Conservation (phyloP, 208 protist species). For the Crithidia sp. region DNA sequence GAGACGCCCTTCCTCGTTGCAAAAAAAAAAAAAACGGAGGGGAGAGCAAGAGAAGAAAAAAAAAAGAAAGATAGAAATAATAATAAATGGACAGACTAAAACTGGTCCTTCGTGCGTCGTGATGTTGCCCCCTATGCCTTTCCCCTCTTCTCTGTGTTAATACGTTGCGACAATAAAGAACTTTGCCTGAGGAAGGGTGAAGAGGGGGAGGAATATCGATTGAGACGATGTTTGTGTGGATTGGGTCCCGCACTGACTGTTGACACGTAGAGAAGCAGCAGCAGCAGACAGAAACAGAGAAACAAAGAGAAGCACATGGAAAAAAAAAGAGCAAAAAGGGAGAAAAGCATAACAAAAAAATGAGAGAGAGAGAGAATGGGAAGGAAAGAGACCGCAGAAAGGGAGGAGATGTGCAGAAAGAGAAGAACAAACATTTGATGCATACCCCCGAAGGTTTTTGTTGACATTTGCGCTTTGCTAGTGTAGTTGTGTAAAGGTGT, state of each 20-base stretch:
- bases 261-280: not conserved
- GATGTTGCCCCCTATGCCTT: not conserved
- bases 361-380: not conserved
- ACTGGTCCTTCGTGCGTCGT: not conserved
- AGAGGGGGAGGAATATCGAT: no score
- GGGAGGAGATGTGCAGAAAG: no score
- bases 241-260: no score
- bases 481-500: no score
- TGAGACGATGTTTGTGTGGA: no score
- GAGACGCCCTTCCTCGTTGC: no score
- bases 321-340: constrained; percentile 26
- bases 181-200: no score
- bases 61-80: not conserved
- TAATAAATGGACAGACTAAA: not conserved
- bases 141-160: not conserved
- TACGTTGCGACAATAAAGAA: no score
- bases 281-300: not conserved
- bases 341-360: constrained; percentile 2
- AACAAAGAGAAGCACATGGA: not conserved
- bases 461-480: no score
- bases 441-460: no score
- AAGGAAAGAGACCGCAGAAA: not conserved
- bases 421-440: no score
- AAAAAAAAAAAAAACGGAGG: not conserved
- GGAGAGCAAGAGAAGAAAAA: not conserved